Conservation (phyloP, 108 stramenopile genomes). For the Nitzschia sp. region DNA sequence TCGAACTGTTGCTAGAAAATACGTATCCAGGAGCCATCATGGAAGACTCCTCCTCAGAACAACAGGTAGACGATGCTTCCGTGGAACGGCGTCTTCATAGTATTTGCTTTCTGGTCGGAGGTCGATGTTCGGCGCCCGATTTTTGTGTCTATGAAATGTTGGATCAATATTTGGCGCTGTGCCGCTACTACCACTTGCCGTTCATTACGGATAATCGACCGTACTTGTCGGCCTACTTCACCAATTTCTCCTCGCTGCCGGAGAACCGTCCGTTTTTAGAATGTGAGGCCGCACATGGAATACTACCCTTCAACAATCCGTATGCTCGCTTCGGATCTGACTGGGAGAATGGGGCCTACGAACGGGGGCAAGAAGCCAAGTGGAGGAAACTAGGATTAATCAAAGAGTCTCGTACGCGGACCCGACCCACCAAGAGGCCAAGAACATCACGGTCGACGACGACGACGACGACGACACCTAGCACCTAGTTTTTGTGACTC, state of each 20-base stretch:
- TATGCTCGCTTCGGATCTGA: conserved; percentile 32
- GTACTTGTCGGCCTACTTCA: neutral
- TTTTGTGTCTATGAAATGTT: conserved; percentile 47
- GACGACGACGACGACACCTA: no score
- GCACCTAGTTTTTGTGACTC: no score
- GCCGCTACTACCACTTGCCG: neutral
- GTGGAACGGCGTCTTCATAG: neutral
- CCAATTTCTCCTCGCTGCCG: conserved; percentile 2
- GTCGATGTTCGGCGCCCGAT: conserved; percentile 32
- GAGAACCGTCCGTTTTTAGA: conserved; percentile 24
- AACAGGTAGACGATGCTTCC: neutral
- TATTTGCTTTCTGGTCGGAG: conserved; percentile 20
- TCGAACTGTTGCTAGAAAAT: conserved; percentile 24
- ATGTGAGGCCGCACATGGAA: neutral
- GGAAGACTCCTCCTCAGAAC: neutral
- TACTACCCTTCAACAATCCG: conserved; percentile 37
- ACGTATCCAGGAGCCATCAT: neutral
- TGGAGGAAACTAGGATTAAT: neutral
- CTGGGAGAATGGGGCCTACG: neutral
- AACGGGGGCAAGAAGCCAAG: neutral
- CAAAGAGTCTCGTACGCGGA: neutral
- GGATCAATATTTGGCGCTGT: conserved; percentile 29
- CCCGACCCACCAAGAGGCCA: neutral
- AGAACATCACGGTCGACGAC: neutral
- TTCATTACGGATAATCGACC: neutral